phyloP scores from a whole-genome alignment of 208 protist species.

The Lotmaria passim region DNA sequence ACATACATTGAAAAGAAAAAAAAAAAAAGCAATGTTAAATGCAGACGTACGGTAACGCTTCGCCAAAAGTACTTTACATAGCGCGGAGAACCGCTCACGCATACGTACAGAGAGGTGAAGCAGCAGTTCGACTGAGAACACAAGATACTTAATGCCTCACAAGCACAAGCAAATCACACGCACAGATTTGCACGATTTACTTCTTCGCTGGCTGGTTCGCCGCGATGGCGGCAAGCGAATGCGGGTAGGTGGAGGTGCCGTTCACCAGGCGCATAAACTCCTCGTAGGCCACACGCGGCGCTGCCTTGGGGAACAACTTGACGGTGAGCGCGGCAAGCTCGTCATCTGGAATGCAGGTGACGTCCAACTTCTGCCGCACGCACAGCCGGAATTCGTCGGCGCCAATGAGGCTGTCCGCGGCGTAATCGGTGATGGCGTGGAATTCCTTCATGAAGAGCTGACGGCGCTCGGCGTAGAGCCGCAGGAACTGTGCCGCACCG shows the following conservation, averaged over 20 bases:
- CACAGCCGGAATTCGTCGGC: slow-evolving; percentile 86
- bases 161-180: background rate
- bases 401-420: slow-evolving; percentile 84
- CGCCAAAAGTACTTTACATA: too few relatives aligned
- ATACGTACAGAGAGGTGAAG: background rate
- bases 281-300: slow-evolving; percentile 76
- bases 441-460: slow-evolving; percentile 92
- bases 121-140: background rate
- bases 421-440: slow-evolving; percentile 88
- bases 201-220: slow-evolving; percentile 48
- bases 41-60: too few relatives aligned
- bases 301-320: slow-evolving; percentile 69
- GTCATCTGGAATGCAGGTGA: slow-evolving; percentile 60
- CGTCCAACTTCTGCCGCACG: slow-evolving; percentile 70
- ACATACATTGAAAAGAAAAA: too few relatives aligned
- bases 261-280: slow-evolving; percentile 89
- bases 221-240: slow-evolving; percentile 74
- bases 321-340: slow-evolving; percentile 79
- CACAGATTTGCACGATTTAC: background rate
- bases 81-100: too few relatives aligned
- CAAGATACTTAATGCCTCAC: background rate
- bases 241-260: slow-evolving; percentile 82
- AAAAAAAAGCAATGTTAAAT: too few relatives aligned
- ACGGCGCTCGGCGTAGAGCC: slow-evolving; percentile 84
- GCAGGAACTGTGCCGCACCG: slow-evolving; percentile 68